Evolutionary conservation across 495 filamentous ascomycete genomes (phyloP).

Genomic region (Penicillium dipodomyicola): DNA sequence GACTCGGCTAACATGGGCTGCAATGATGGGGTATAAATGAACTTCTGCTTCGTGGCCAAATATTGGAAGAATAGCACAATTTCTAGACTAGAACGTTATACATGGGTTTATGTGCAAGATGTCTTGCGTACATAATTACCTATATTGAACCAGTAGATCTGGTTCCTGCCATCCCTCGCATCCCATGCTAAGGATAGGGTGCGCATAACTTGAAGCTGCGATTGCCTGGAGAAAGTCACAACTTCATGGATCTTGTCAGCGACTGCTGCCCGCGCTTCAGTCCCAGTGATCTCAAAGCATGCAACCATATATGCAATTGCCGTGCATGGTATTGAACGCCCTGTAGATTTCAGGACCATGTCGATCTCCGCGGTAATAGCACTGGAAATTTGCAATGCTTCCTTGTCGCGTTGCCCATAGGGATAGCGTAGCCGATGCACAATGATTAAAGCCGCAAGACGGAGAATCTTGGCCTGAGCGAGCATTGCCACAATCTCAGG

Average conservation of each 20-base stretch:
- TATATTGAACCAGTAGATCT: conserved; percentile 22
- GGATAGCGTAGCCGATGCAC: conserved; percentile 20
- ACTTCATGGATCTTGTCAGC: conserved; percentile 4
- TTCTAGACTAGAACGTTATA: background rate
- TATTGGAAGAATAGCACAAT: background rate
- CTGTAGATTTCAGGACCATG: conserved; percentile 8
- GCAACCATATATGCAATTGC: conserved; percentile 18
- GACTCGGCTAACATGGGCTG: background rate
- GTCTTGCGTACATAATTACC: background rate
- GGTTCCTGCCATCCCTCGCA: conserved; percentile 6
- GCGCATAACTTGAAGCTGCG: conserved; percentile 8
- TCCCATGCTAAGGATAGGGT: conserved; percentile 11
- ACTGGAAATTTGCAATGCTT: conserved; percentile 5
- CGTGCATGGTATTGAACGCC: conserved; percentile 19
- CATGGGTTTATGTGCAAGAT: background rate
- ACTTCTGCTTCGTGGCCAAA: background rate
- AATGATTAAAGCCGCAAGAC: conserved; percentile 13
- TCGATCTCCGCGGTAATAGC: conserved; percentile 19
- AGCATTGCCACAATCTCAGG: conserved; percentile 15
- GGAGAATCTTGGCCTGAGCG: conserved; percentile 18
- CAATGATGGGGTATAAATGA: conserved; percentile 8
- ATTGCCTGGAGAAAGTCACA: conserved; percentile 19
- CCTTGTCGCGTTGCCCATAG: conserved; percentile 11
- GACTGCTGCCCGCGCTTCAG: background rate
- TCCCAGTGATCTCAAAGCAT: conserved; percentile 16